Percentiles rank a stretch among this genome's conserved stretches.
Evolutionary conservation across 73 alveolate genomes (phyloP).

Genomic region (Paramecium primaurelia): DNA sequence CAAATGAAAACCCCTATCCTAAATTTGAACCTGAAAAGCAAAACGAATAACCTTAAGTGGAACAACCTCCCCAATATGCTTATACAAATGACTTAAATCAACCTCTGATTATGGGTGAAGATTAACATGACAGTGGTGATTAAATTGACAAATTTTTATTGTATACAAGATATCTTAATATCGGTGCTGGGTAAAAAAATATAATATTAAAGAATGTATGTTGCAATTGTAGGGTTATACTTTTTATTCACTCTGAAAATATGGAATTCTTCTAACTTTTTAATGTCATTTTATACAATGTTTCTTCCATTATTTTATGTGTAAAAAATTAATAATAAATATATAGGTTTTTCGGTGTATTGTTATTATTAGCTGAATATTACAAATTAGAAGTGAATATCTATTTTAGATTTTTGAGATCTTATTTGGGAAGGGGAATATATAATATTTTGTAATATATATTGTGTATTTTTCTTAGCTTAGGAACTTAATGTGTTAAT

Average conservation of each 20-base stretch:
- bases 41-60: neutral
- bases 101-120: neutral
- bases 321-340: neutral
- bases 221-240: neutral
- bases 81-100: neutral
- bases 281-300: constrained; percentile 42
- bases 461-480: neutral
- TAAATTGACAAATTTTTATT: neutral
- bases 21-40: neutral
- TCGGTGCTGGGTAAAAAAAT: neutral
- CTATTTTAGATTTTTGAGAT: constrained; percentile 37
- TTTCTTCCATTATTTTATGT: constrained; percentile 21
- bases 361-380: neutral
- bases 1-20: neutral
- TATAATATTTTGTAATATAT: constrained; percentile 16
- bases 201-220: neutral
- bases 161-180: neutral
- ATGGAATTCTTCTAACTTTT: neutral
- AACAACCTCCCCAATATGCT: neutral
- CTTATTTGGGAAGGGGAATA: constrained; percentile 41
- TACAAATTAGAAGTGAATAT: neutral
- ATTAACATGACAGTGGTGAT: neutral
- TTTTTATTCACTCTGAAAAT: neutral
- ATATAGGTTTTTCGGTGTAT: neutral
- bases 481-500: neutral